Evolutionary conservation across 768 basidiomycete genomes (phyloP).

Genomic region (Neoboletus magnificus): DNA sequence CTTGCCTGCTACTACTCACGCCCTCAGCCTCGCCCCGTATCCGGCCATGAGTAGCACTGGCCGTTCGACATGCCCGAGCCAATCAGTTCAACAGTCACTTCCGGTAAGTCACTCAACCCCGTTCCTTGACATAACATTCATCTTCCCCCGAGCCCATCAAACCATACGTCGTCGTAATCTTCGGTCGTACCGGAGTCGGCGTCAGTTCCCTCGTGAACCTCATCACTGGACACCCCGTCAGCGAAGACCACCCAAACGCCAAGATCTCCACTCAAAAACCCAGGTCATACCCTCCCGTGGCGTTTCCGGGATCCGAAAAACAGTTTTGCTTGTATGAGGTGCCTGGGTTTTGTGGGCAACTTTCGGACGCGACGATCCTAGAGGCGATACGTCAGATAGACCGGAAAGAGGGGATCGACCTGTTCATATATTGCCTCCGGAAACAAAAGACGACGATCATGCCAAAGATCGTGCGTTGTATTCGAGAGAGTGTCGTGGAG

Average conservation of each 20-base stretch:
- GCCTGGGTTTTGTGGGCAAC: constrained; percentile 15
- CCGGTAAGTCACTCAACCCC: not conserved
- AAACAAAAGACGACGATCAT: constrained; percentile 16
- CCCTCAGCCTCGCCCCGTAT: not conserved
- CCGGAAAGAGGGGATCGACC: constrained; percentile 13
- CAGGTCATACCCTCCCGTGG: not conserved
- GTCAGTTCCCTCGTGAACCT: constrained; percentile 30
- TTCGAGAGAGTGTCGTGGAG: not conserved
- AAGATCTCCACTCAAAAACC: not conserved
- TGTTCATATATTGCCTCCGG: constrained; percentile 27
- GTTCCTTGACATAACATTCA: not conserved
- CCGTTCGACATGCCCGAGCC: not conserved
- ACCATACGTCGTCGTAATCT: constrained; percentile 26
- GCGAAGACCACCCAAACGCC: constrained; percentile 13
- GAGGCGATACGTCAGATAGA: constrained; percentile 17
- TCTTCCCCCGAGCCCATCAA: not conserved
- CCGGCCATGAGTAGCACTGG: not conserved
- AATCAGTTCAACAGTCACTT: not conserved
- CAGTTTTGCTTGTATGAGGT: constrained; percentile 21
- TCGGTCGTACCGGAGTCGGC: constrained; percentile 28
- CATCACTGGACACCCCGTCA: constrained; percentile 19
- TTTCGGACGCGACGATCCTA: constrained; percentile 8
- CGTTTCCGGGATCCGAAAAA: not conserved
- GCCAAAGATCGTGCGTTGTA: constrained; percentile 3
- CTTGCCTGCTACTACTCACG: not conserved